Evolutionary conservation across 306 rosid species (phyloP).

Genomic region (Casuarina glauca): DNA sequence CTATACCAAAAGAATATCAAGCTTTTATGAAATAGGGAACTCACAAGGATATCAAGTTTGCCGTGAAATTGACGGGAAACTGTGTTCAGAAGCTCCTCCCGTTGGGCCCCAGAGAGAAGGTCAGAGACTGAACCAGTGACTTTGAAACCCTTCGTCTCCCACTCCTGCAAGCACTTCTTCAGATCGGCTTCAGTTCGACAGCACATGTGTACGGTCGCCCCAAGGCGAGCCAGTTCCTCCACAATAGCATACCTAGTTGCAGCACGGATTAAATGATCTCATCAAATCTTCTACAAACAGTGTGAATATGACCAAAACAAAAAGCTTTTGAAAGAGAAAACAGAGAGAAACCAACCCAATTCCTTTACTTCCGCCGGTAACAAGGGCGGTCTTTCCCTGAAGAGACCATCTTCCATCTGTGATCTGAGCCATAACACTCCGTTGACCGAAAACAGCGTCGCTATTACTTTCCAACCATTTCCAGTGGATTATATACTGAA

Average conservation of each 20-base stretch:
- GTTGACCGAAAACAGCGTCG: no score
- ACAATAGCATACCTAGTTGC: slow-evolving; percentile 18
- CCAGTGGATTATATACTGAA: no score
- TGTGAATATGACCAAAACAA: no score
- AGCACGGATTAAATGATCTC: no score
- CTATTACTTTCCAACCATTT: no score
- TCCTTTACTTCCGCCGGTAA: slow-evolving; percentile 24
- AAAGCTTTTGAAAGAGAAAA: no score
- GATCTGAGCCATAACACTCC: no score
- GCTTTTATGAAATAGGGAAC: not conserved
- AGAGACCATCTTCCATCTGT: not conserved
- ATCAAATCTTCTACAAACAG: not conserved
- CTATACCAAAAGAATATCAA: not conserved
- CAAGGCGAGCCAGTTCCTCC: slow-evolving; percentile 13
- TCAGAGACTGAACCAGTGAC: slow-evolving; percentile 39
- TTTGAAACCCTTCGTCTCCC: slow-evolving; percentile 30
- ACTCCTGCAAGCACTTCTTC: slow-evolving; percentile 21
- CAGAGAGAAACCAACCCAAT: slow-evolving; percentile 3
- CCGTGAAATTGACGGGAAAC: slow-evolving; percentile 33
- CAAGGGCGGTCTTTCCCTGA: slow-evolving; percentile 19
- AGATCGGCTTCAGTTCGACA: slow-evolving; percentile 8
- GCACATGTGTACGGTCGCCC: slow-evolving; percentile 31
- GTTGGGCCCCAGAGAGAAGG: slow-evolving; percentile 16
- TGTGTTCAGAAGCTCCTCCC: slow-evolving; percentile 22
- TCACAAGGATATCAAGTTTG: slow-evolving; percentile 42